Evolutionary conservation across 805 yeast genomes (phyloP).

Genomic region (Kazachstania taianensis): DNA sequence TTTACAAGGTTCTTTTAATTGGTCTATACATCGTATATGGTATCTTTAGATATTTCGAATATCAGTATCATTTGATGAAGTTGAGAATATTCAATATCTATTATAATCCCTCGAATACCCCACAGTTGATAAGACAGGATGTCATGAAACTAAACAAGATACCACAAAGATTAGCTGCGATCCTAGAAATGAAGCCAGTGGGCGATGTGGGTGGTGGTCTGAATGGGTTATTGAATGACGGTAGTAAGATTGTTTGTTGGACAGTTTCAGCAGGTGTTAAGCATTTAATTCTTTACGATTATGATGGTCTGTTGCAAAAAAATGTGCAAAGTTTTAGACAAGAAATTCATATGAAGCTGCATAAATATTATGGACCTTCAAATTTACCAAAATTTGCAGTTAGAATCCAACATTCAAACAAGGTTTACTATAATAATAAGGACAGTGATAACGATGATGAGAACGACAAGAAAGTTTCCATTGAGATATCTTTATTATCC

Average conservation of each 20-base stretch:
- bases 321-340: conserved; percentile 46
- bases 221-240: conserved; percentile 67
- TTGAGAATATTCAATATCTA: conserved; percentile 52
- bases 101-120: conserved; percentile 64
- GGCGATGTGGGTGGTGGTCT: conserved; percentile 86
- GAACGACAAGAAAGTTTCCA: conserved; percentile 33
- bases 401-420: conserved; percentile 57
- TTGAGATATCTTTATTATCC: conserved; percentile 59
- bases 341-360: conserved; percentile 48
- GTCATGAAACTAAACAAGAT: conserved; percentile 61
- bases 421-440: conserved; percentile 31
- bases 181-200: conserved; percentile 62
- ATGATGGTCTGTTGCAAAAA: conserved; percentile 54
- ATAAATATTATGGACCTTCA: conserved; percentile 63
- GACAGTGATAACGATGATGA: conserved; percentile 23
- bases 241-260: conserved; percentile 79
- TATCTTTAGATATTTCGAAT: conserved; percentile 43
- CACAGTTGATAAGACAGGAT: conserved; percentile 79
- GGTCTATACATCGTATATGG: conserved; percentile 47
- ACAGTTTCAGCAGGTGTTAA: conserved; percentile 79
- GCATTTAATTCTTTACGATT: conserved; percentile 65
- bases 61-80: conserved; percentile 39
- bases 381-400: conserved; percentile 54
- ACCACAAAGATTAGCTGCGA: conserved; percentile 67
- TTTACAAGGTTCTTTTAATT: conserved; percentile 42